phyloP scores from a whole-genome alignment of 2,329 filamentous ascomycete genomes.

The Chrysoporthe puriensis region DNA sequence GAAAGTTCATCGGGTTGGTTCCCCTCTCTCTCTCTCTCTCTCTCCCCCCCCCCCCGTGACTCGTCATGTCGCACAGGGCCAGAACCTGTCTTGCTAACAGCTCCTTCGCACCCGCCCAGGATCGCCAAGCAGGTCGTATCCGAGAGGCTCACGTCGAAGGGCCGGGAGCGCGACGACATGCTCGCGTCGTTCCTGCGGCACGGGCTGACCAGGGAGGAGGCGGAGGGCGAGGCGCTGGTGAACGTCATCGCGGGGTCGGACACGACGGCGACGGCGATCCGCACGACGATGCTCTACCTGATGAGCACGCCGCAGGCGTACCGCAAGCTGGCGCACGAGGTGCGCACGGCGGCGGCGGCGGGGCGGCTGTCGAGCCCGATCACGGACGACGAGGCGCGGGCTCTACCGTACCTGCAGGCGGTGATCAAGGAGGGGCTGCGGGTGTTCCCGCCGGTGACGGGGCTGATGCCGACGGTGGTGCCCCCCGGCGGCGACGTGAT shows the following conservation, averaged over 20 bases:
- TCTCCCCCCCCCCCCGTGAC: neutral
- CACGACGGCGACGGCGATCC: slow-evolving; percentile 53
- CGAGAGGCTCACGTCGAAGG: slow-evolving; percentile 36
- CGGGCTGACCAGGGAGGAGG: slow-evolving; percentile 43
- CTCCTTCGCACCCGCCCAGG: neutral
- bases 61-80: slow-evolving; percentile 11
- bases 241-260: slow-evolving; percentile 55
- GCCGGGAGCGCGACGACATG: slow-evolving; percentile 40
- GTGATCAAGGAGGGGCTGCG: slow-evolving; percentile 54
- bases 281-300: slow-evolving; percentile 51
- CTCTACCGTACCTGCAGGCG: slow-evolving; percentile 53
- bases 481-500: slow-evolving; percentile 44
- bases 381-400: slow-evolving; percentile 42
- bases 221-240: slow-evolving; percentile 49
- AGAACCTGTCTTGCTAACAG: slow-evolving; percentile 16
- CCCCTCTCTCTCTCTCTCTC: too few species aligned
- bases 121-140: slow-evolving; percentile 35
- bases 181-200: slow-evolving; percentile 46
- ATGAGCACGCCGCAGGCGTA: slow-evolving; percentile 49
- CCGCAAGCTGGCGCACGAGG: slow-evolving; percentile 46
- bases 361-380: slow-evolving; percentile 38
- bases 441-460: slow-evolving; percentile 48
- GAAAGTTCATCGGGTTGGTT: slow-evolving; percentile 28
- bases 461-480: slow-evolving; percentile 40
- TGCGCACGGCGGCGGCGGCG: slow-evolving; percentile 41